Evolutionary conservation across 192 early-diverging fungal genomes (phyloP).

Genomic region (Podila horticola): DNA sequence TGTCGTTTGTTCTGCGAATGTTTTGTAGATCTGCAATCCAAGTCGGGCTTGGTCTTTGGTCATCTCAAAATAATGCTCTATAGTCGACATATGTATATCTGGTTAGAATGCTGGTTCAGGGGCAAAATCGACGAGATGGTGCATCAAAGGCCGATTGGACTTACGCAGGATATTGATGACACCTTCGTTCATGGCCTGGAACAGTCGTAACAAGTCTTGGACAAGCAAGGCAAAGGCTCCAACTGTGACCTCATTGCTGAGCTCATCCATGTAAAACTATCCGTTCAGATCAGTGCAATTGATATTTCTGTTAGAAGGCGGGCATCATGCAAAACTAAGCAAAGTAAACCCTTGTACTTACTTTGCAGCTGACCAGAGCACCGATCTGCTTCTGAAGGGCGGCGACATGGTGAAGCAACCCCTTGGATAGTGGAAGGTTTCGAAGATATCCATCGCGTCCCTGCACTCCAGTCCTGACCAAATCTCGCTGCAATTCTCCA

Average conservation of each 20-base stretch:
- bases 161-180: slow-evolving; percentile 78
- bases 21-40: slow-evolving; percentile 80
- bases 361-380: slow-evolving; percentile 75
- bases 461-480: slow-evolving; percentile 56
- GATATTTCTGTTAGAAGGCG: neutral
- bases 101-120: neutral
- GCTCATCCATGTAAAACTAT: slow-evolving; percentile 78
- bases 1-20: slow-evolving; percentile 77
- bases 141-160: neutral
- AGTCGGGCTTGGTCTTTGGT: slow-evolving; percentile 67
- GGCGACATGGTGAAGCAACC: slow-evolving; percentile 68
- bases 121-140: neutral
- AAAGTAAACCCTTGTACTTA: slow-evolving; percentile 25
- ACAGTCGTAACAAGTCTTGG: slow-evolving; percentile 77
- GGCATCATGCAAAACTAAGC: neutral
- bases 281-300: slow-evolving; percentile 4
- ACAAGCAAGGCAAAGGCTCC: slow-evolving; percentile 77
- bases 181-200: slow-evolving; percentile 82
- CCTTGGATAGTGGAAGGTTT: slow-evolving; percentile 64
- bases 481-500: slow-evolving; percentile 72
- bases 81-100: neutral
- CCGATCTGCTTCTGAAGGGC: slow-evolving; percentile 76
- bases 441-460: slow-evolving; percentile 65
- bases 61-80: slow-evolving; percentile 82
- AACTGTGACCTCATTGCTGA: slow-evolving; percentile 78